Evolutionary conservation across 768 basidiomycete genomes (phyloP).

Genomic region (Panus rudis): DNA sequence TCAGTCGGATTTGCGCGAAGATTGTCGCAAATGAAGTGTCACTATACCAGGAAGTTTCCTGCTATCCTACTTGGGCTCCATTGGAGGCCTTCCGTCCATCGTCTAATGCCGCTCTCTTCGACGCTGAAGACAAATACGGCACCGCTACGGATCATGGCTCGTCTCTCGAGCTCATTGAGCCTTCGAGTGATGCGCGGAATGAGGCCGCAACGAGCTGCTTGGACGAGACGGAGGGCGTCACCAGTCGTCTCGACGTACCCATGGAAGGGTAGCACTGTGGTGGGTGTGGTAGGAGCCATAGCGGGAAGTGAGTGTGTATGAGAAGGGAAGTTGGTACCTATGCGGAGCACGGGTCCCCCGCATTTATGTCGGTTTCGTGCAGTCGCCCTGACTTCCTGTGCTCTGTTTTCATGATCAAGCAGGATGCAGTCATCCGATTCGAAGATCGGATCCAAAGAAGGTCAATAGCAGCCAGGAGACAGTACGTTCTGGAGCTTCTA

Average conservation of each 20-base stretch:
- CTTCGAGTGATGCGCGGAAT: slow-evolving; percentile 80
- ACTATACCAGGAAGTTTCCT: slow-evolving; percentile 72
- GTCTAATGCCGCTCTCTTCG: slow-evolving; percentile 81
- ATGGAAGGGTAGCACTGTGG: slow-evolving; percentile 50
- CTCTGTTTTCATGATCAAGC: not conserved
- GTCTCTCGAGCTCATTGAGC: slow-evolving; percentile 74
- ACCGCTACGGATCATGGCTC: slow-evolving; percentile 41
- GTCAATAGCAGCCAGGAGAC: not conserved
- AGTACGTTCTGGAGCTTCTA: not conserved
- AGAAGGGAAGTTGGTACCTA: not conserved
- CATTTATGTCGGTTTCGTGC: not conserved
- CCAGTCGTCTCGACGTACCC: slow-evolving; percentile 79
- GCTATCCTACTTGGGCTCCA: slow-evolving; percentile 85
- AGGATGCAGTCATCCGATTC: not conserved
- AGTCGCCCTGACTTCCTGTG: not conserved
- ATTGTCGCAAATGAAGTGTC: not conserved
- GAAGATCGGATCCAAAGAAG: not conserved
- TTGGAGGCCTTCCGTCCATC: slow-evolving; percentile 73
- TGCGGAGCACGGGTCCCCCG: not conserved
- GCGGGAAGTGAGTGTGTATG: slow-evolving; percentile 6
- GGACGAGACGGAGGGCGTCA: slow-evolving; percentile 76
- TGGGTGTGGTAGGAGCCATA: slow-evolving; percentile 2
- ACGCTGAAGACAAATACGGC: slow-evolving; percentile 87
- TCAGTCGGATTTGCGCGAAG: slow-evolving; percentile 3
- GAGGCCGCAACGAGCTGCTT: slow-evolving; percentile 72